These are phyloP conservation scores for Leishmania turanica DNA, from an alignment of 208 protist species.

Conservation along the genomic window DNA sequence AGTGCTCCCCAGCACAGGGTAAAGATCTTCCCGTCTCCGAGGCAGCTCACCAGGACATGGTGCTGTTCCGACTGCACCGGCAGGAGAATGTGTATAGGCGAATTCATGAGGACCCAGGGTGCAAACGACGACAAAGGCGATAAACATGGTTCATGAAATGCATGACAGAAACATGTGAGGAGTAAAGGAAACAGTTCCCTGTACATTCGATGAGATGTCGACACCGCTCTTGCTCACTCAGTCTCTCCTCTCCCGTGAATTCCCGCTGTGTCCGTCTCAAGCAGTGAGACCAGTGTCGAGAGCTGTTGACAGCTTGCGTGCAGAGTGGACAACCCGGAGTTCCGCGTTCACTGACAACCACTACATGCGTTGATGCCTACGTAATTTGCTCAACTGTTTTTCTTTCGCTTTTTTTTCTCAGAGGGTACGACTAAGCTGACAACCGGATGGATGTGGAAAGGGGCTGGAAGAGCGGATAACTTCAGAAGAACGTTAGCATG, in stretches of 20 bases:
- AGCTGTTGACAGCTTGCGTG: not conserved
- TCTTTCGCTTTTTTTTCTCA: not conserved
- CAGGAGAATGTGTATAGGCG: not conserved
- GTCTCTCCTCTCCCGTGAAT: not conserved
- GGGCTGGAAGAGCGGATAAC: not conserved
- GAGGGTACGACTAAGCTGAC: not conserved
- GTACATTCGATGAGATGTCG: not conserved
- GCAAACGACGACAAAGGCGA: conserved; percentile 8
- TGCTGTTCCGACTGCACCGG: not conserved
- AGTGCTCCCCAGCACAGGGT: not conserved
- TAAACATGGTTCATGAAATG: not conserved
- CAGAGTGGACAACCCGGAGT: not conserved
- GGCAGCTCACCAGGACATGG: not conserved
- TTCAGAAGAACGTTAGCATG: not conserved
- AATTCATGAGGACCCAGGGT: not conserved
- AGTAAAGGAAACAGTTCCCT: not conserved
- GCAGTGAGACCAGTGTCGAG: not conserved
- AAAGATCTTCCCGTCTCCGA: not conserved
- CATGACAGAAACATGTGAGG: not conserved
- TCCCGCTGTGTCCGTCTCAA: not conserved
- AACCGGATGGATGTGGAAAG: conserved; percentile 1
- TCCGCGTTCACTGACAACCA: not conserved
- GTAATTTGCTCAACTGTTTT: not conserved
- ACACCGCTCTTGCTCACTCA: not conserved
- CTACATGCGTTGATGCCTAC: not conserved